Percentiles rank a stretch among this genome's conserved stretches.
phyloP scores from a whole-genome alignment of 2,329 filamentous ascomycete species.

The Hypoxylon sp. region DNA sequence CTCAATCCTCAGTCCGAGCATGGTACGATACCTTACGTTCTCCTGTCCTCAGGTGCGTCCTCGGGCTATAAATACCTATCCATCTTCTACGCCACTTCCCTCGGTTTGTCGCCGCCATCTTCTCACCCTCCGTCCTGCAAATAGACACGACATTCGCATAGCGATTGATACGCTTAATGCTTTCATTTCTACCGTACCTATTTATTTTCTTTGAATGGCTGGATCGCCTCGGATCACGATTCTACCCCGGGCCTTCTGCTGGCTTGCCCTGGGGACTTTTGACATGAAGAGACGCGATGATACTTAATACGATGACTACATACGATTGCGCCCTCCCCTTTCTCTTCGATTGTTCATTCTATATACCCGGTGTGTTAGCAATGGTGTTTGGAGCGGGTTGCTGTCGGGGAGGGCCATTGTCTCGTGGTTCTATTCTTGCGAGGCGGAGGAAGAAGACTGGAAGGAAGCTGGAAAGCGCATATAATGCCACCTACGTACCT shows the following conservation, averaged over 20 bases:
- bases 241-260: slow-evolving; percentile 25
- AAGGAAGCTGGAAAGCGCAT: slow-evolving; percentile 25
- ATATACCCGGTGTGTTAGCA: slow-evolving; percentile 52
- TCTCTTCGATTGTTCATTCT: slow-evolving; percentile 50
- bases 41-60: slow-evolving; percentile 19
- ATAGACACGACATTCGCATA: slow-evolving; percentile 47
- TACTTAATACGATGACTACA: slow-evolving; percentile 42
- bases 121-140: slow-evolving; percentile 35
- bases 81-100: slow-evolving; percentile 10
- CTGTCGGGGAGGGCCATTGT: slow-evolving; percentile 45
- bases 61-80: slow-evolving; percentile 9
- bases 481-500: slow-evolving; percentile 38
- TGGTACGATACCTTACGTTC: slow-evolving; percentile 17
- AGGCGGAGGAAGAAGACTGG: slow-evolving; percentile 13
- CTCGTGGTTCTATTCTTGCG: slow-evolving; percentile 41
- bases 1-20: slow-evolving; percentile 21
- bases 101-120: slow-evolving; percentile 23
- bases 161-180: slow-evolving; percentile 50
- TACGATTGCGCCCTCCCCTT: slow-evolving; percentile 45
- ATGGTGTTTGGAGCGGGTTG: slow-evolving; percentile 45
- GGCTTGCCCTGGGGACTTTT: slow-evolving; percentile 25
- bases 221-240: slow-evolving; percentile 36
- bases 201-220: slow-evolving; percentile 41
- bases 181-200: slow-evolving; percentile 44
- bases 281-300: slow-evolving; percentile 38